These are phyloP conservation scores for Gentiana macrophylla DNA, from an alignment of 257 asterid species.

Conservation along the genomic window DNA sequence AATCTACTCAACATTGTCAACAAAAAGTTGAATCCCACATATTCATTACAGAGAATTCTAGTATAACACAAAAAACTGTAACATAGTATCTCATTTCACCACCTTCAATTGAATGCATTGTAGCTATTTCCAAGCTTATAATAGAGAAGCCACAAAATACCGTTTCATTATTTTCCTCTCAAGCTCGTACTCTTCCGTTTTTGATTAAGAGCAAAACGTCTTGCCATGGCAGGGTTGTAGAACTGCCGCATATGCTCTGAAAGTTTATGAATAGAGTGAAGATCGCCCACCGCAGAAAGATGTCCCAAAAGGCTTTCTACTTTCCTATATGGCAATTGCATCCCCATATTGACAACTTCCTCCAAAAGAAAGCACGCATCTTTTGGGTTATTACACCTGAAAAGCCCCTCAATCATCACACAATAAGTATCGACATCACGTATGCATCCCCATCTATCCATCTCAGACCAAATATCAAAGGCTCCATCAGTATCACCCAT, in stretches of 20 bases:
- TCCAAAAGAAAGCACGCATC: slow-evolving; percentile 69
- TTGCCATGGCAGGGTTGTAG: slow-evolving; percentile 91
- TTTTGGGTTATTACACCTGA: slow-evolving; percentile 31
- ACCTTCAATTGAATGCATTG: too few species aligned
- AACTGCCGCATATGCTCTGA: slow-evolving; percentile 85
- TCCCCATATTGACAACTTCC: slow-evolving; percentile 48
- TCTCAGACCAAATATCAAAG: slow-evolving; percentile 72
- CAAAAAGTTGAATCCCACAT: too few species aligned
- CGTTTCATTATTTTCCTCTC: slow-evolving; percentile 37
- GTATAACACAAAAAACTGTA: too few species aligned
- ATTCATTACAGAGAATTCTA: too few species aligned
- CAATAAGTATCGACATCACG: slow-evolving; percentile 69
- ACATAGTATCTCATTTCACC: too few species aligned
- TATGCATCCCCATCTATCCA: slow-evolving; percentile 53
- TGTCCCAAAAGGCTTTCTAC: slow-evolving; percentile 56
- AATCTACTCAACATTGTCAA: too few species aligned
- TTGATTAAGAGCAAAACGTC: slow-evolving; percentile 66
- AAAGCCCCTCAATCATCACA: slow-evolving; percentile 86
- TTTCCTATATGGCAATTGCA: slow-evolving; percentile 61
- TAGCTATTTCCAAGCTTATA: too few species aligned
- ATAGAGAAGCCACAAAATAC: too few species aligned
- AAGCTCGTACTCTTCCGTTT: slow-evolving; percentile 65
- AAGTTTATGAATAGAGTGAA: slow-evolving; percentile 52
- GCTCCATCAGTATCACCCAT: slow-evolving; percentile 61
- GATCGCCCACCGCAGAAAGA: slow-evolving; percentile 73